These are phyloP conservation scores for Erodium maritimum DNA, from an alignment of 345 rosid species.

Conservation along the genomic window DNA sequence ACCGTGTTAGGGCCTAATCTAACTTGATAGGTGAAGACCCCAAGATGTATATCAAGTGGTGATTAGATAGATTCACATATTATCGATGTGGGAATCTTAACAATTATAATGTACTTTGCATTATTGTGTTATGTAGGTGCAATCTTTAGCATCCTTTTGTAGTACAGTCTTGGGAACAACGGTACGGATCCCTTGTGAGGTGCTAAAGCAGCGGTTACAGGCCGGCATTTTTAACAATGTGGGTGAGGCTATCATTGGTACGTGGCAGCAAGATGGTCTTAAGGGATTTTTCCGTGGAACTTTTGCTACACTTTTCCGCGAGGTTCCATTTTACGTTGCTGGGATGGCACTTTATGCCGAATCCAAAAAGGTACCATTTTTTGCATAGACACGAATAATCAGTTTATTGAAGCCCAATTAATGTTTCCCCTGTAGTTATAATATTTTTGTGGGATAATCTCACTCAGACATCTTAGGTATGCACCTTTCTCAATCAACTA, in stretches of 20 bases:
- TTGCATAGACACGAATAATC: no score
- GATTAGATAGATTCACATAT: no score
- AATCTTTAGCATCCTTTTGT: constrained; percentile 2
- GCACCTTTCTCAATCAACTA: no score
- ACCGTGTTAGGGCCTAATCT: no score
- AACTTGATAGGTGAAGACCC: no score
- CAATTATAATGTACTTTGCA: neutral
- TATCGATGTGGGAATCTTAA: no score
- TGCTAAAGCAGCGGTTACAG: constrained; percentile 4
- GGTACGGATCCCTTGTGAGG: constrained; percentile 3
- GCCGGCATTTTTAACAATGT: constrained; percentile 61
- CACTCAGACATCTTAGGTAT: no score
- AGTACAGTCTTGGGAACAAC: constrained; percentile 2
- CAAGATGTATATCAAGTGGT: no score
- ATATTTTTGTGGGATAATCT: no score
- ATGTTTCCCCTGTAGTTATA: no score
- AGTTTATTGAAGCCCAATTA: no score
- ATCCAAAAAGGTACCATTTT: constrained; percentile 5
- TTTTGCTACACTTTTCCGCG: constrained; percentile 17
- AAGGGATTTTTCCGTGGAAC: constrained; percentile 96
- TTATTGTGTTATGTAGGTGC: constrained; percentile 6
- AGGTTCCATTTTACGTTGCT: constrained; percentile 6
- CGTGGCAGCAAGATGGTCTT: constrained; percentile 91
- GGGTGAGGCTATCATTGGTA: constrained; percentile 80
- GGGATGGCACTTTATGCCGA: constrained; percentile 3